Base-by-base conservation (phyloP, 306 rosid genomes). In the Coriaria nepalensis region DNA sequence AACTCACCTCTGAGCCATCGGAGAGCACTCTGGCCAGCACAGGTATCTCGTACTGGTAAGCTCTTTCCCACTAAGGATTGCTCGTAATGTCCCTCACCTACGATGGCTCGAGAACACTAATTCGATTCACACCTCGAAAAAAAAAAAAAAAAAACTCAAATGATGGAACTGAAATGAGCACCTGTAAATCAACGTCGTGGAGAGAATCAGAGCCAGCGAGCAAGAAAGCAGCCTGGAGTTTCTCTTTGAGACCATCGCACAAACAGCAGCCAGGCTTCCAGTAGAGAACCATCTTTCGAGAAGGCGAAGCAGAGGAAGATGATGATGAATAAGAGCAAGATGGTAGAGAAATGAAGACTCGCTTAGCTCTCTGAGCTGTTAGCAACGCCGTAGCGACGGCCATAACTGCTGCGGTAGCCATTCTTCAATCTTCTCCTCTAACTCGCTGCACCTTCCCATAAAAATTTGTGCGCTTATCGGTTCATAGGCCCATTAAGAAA, bases 221-320 rank as follows among this genome's bases (percentile, higher is more conserved):
- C 29, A 65, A 65, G 68, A 85, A 78, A 2, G 94, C 94, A 6
- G 86, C 70, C 20, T 82, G 87, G 51, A 92, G 98, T 67, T 92
- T 92, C 12, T 85, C 96, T 77, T 92, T 85, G 70, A 92, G 96
- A 39, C 93, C 98, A 52, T 85, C 93, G 74, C 98, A 92, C 78
- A 92, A 73, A 68, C 98, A 85, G 83, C 98, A 85, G 13, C 79
- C 94, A 47, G 94, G 93, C 64, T 85, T 92, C 0, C 93, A 92
- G 80, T 92, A 92, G 33, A 92, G 86, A 49, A 85, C 50, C 45
- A 92, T 86, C 44, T 75, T 74, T 70, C 93, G 67, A 36, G 80
- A 37, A 9, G 65, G 2, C 5, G 62, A 6, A 5, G 84, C 50
- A 53, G 76, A 15, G 44, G 73, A 50, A 10, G 76, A 56, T 0